Evolutionary conservation across 2,329 filamentous ascomycete genomes (phyloP), one percentile per base, ranked within the genome.

Genomic region (Cordyceps javanica): DNA sequence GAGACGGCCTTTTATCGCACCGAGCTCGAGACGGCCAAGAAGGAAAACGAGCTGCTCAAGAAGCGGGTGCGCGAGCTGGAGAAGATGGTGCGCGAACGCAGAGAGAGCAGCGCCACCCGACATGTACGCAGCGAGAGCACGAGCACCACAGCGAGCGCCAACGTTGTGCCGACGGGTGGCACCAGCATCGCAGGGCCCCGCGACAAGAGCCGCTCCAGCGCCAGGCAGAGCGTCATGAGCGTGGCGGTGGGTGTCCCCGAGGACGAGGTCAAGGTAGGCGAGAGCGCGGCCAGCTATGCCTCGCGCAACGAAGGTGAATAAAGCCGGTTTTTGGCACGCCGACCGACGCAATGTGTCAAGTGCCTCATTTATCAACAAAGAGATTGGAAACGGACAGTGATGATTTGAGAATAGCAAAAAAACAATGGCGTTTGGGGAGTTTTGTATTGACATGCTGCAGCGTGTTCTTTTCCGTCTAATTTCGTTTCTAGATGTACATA

Each of bases 31-130:
- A 71, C 65, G 5, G 81, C 82, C 39, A 87, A 85, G 71, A 75
- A 77, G 48, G 85, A 88, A 70, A 88, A 88, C 60, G 85, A 88
- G 54, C 68, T 70, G 0, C 70, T 88, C 46, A 85, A 84, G 73
- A 75, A 78, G 56, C 77, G 81, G 14, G 80, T 88, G 59, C 77
- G 82, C 46, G 85, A 88, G 44, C 70, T 88, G 11, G 85, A 88
- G 71, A 74, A 77, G 38, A 70, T 76, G 61, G 72, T 86, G 8
- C 73, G 77, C 7, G 77, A 81, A 49, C 70, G 76, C 11, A 71
- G 76, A 34, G 70, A 74, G 38, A 78, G 78, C 62, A 79, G 81
- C 51, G 71, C 72, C 11, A 75, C 75, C 63, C 69, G 74, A 6
- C 69, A 71, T 1, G 38, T 38, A 16, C 67, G 80, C 56, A 82